These are phyloP conservation scores for Aphanomyces astaci DNA, from an alignment of 352 stramenopile genomes.

Conservation along the genomic window DNA sequence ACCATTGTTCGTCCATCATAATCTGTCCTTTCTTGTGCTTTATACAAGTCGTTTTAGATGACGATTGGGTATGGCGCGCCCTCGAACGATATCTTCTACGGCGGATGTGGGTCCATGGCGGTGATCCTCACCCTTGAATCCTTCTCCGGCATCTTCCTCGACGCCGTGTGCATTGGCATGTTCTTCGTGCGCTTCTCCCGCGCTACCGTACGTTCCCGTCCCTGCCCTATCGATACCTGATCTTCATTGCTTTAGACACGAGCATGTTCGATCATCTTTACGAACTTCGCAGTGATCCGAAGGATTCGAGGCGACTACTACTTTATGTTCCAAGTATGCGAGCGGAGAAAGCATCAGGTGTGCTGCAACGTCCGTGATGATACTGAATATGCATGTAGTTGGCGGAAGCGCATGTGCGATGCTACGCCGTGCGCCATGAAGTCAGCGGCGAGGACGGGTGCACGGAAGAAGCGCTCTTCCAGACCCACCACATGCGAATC, in stretches of 20 bases:
- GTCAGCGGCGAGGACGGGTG: slow-evolving; percentile 35
- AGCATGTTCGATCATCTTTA: slow-evolving; percentile 83
- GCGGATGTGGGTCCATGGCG: slow-evolving; percentile 69
- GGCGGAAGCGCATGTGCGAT: slow-evolving; percentile 71
- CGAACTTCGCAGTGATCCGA: slow-evolving; percentile 75
- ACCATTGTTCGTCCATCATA: slow-evolving; percentile 60
- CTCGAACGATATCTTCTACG: slow-evolving; percentile 85
- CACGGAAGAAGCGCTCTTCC: slow-evolving; percentile 49
- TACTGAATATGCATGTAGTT: slow-evolving; percentile 27
- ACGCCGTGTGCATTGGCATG: slow-evolving; percentile 82
- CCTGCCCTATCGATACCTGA: neutral
- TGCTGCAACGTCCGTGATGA: neutral
- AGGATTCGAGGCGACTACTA: slow-evolving; percentile 85
- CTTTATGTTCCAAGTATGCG: slow-evolving; percentile 88
- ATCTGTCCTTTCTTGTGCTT: neutral
- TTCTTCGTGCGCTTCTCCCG: slow-evolving; percentile 78
- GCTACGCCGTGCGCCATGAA: slow-evolving; percentile 76
- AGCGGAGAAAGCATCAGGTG: slow-evolving; percentile 79
- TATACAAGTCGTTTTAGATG: slow-evolving; percentile 39
- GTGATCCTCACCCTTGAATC: slow-evolving; percentile 73
- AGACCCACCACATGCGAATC: slow-evolving; percentile 82
- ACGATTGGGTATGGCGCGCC: slow-evolving; percentile 81
- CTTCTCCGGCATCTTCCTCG: slow-evolving; percentile 77
- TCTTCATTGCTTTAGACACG: slow-evolving; percentile 42
- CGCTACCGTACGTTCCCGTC: slow-evolving; percentile 49